A percentile compares a stretch with the other conserved stretches of the same genome.
Evolutionary conservation across 2,329 filamentous ascomycete species (phyloP).

Genomic region (Pseudocercospora eumusae): DNA sequence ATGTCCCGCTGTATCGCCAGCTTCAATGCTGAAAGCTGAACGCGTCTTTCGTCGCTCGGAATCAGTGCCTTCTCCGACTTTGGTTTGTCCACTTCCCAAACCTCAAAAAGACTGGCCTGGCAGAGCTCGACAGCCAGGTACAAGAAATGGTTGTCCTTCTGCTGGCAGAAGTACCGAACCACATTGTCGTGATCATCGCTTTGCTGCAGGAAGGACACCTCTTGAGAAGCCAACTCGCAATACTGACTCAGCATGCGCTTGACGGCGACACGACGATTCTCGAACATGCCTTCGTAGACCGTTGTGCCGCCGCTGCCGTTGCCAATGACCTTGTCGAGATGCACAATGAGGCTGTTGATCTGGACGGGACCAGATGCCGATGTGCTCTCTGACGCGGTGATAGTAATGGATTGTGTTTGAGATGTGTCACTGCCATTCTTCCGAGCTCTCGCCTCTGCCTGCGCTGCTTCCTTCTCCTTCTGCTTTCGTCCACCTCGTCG

Average conservation of each 20-base stretch:
- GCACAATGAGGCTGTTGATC: slow-evolving; percentile 62
- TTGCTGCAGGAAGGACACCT: slow-evolving; percentile 85
- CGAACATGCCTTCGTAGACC: slow-evolving; percentile 92
- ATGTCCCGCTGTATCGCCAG: slow-evolving; percentile 72
- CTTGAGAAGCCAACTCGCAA: slow-evolving; percentile 91
- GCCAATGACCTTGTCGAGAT: slow-evolving; percentile 62
- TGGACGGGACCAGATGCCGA: slow-evolving; percentile 54
- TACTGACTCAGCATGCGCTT: slow-evolving; percentile 97
- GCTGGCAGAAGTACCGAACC: slow-evolving; percentile 92
- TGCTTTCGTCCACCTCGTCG: slow-evolving; percentile 50
- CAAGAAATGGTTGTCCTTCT: slow-evolving; percentile 83
- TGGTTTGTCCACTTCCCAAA: slow-evolving; percentile 85
- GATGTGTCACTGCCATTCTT: slow-evolving; percentile 26
- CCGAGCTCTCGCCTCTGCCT: slow-evolving; percentile 43
- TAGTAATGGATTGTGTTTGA: slow-evolving; percentile 45
- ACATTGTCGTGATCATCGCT: slow-evolving; percentile 97
- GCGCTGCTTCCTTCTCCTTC: slow-evolving; percentile 45
- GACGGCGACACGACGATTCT: slow-evolving; percentile 84
- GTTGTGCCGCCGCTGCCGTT: slow-evolving; percentile 95
- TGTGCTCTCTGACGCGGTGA: slow-evolving; percentile 45
- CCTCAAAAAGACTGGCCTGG: slow-evolving; percentile 87
- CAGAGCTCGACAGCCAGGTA: slow-evolving; percentile 96
- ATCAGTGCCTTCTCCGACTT: slow-evolving; percentile 40
- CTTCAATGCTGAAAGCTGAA: slow-evolving; percentile 60
- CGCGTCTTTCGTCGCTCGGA: slow-evolving; percentile 33